phyloP scores from a whole-genome alignment of 2,329 filamentous ascomycete species.

The Claviceps quebecensis region DNA sequence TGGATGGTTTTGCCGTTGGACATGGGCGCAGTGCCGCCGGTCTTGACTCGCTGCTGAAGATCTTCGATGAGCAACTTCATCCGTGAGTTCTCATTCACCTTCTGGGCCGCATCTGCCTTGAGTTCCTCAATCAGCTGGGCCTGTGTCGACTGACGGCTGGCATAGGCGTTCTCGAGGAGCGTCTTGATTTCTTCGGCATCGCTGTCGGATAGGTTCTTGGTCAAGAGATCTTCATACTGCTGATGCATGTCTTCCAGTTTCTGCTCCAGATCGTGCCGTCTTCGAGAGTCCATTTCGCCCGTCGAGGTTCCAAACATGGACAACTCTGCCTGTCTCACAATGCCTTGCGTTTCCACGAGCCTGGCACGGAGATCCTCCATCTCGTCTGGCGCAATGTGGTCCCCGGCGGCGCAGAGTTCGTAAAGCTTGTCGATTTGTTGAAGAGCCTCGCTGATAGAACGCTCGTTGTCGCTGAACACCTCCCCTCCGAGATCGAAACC shows the following conservation, averaged over 20 bases:
- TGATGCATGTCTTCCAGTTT: slow-evolving; percentile 60
- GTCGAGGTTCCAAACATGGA: slow-evolving; percentile 60
- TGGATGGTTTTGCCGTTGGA: slow-evolving; percentile 82
- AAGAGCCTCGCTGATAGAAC: slow-evolving; percentile 69
- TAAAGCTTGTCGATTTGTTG: slow-evolving; percentile 68
- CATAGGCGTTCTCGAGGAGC: slow-evolving; percentile 62
- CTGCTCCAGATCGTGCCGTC: slow-evolving; percentile 62
- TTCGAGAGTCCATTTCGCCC: slow-evolving; percentile 50
- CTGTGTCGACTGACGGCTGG: slow-evolving; percentile 60
- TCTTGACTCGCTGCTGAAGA: slow-evolving; percentile 60
- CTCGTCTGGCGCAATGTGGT: slow-evolving; percentile 69
- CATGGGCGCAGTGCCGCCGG: slow-evolving; percentile 39
- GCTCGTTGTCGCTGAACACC: slow-evolving; percentile 86
- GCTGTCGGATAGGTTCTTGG: slow-evolving; percentile 60
- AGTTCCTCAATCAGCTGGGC: slow-evolving; percentile 62
- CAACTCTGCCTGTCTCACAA: slow-evolving; percentile 84
- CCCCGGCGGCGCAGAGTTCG: slow-evolving; percentile 62
- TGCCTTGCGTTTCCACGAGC: slow-evolving; percentile 78
- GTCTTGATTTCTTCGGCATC: slow-evolving; percentile 78
- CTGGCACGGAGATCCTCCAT: slow-evolving; percentile 62
- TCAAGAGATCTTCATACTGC: slow-evolving; percentile 72
- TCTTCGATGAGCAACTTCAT: slow-evolving; percentile 72
- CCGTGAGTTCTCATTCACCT: slow-evolving; percentile 68
- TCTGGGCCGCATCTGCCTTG: slow-evolving; percentile 60
- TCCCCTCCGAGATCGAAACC: slow-evolving; percentile 90